phyloP scores from a whole-genome alignment of 495 filamentous ascomycete genomes.

The Penicillium argentinense region DNA sequence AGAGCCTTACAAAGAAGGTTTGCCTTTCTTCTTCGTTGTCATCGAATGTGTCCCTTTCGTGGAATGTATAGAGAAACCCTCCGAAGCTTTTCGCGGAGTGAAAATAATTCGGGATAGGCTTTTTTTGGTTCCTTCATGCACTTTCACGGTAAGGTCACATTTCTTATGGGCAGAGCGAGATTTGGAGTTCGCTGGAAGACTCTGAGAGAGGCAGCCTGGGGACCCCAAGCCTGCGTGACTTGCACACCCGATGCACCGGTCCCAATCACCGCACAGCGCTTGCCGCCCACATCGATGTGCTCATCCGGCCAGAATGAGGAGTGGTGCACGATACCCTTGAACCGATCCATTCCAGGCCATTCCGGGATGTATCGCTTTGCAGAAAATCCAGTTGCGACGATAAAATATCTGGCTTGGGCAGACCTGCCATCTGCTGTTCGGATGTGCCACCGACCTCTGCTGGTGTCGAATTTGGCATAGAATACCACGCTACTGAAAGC shows the following conservation, averaged over 20 bases:
- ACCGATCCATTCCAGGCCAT: conserved; percentile 52
- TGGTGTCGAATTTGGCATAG: conserved; percentile 47
- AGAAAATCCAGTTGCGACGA: conserved; percentile 42
- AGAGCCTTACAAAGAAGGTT: conserved; percentile 46
- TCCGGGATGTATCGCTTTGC: conserved; percentile 42
- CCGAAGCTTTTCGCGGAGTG: conserved; percentile 6
- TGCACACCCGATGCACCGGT: conserved; percentile 63
- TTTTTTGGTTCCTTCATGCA: conserved; percentile 5
- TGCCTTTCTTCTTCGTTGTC: conserved; percentile 48
- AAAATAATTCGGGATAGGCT: conserved; percentile 11
- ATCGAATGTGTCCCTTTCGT: conserved; percentile 48
- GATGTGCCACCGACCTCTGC: conserved; percentile 34
- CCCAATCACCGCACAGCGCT: conserved; percentile 56
- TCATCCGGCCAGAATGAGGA: conserved; percentile 61
- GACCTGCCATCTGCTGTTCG: conserved; percentile 46
- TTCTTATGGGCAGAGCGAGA: conserved; percentile 52
- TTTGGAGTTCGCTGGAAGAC: conserved; percentile 59
- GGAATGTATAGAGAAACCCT: conserved; percentile 32
- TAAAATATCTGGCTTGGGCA: conserved; percentile 45
- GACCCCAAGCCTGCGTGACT: conserved; percentile 48
- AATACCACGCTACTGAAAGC: conserved; percentile 50
- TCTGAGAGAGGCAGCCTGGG: conserved; percentile 32
- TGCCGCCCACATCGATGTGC: conserved; percentile 47
- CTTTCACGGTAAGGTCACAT: conserved; percentile 1
- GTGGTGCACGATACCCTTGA: conserved; percentile 55